Base-by-base conservation (phyloP, 768 basidiomycete genomes). In the Cyclocybe aegerita region DNA sequence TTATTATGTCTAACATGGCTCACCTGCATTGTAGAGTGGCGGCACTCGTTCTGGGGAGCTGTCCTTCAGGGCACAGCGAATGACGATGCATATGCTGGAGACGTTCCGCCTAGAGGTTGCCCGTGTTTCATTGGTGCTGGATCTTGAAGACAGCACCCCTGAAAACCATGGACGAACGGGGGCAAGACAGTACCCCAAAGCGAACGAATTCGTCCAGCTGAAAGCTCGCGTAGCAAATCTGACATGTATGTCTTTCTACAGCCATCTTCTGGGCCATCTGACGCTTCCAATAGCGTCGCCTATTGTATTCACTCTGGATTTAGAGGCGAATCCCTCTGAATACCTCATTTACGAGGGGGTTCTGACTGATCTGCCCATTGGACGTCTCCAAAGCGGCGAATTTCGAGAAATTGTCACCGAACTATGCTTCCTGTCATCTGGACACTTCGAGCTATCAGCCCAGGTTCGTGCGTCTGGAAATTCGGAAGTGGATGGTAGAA, bases 61-160 rank as follows among this genome's bases (percentile, higher is more conserved):
- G 33, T 87, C 85, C 7, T 72, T 98, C 31, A 77, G 95, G 48
- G 77, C 81, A 39, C 90, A 95, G 54, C 73, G 85, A 11, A 78
- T 98, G 70, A 85, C 90, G 3, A 61, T 81, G 42, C 81, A 80
- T 0, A 93, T 97, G 88, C 71, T 97, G 11, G 84, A 91, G 45
- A 78, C 81, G 16, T 68, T 97, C 36, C 85, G 85, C 23, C 79
- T 80, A 33, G 86, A 93, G 58, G 74, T 79, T 6, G 80, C 85
- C 9, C 75, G 73, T 5, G 72, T 96, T 23, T 66, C 76, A 4
- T 60, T 96, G 54, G 74, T 74, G 0, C 65, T 93, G 36, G 60
- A 59, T 11, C 52, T 56, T 35, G 17, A 56, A 23, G 70, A 72
- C 49, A 62, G 62, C 9, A 56, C 50, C 39, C 55, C 54, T 48